Percentiles rank a stretch among this genome's conserved stretches.
These are phyloP conservation scores for Ceratocystis ficicola DNA, from an alignment of 2,329 filamentous ascomycete genomes.

Conservation along the genomic window DNA sequence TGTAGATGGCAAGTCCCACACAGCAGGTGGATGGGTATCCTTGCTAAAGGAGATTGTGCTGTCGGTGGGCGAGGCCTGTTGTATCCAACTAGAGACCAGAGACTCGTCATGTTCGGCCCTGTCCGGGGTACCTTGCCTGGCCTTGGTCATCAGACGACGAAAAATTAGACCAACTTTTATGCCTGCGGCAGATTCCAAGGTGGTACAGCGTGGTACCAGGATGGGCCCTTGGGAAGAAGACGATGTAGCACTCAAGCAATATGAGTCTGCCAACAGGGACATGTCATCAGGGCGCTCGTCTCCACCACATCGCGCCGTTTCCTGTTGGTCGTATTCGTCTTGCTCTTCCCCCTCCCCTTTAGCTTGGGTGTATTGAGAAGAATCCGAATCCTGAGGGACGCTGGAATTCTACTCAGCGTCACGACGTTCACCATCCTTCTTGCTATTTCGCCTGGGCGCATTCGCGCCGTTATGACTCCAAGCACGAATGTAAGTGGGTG, in stretches of 20 bases:
- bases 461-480: constrained; percentile 36
- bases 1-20: not conserved
- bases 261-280: constrained; percentile 2
- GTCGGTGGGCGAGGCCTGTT: not conserved
- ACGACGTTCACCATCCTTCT: constrained; percentile 21
- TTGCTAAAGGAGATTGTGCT: not conserved
- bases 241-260: constrained; percentile 8
- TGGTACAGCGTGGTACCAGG: not conserved
- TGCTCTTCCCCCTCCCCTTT: not conserved
- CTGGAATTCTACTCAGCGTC: constrained; percentile 23
- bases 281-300: not conserved
- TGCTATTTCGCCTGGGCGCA: constrained; percentile 15
- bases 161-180: constrained; percentile 15
- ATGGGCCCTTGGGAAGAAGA: constrained; percentile 3
- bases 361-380: constrained; percentile 4
- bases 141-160: constrained; percentile 7
- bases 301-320: not conserved
- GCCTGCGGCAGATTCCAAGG: not conserved
- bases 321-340: not conserved
- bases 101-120: not conserved
- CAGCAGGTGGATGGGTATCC: not conserved
- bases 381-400: constrained; percentile 13
- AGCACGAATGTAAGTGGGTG: constrained; percentile 44
- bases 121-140: not conserved
- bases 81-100: not conserved